Evolutionary conservation across 139 green algal genomes (phyloP), one percentile per base, ranked within the genome.

Genomic region (Microglena sp.): DNA sequence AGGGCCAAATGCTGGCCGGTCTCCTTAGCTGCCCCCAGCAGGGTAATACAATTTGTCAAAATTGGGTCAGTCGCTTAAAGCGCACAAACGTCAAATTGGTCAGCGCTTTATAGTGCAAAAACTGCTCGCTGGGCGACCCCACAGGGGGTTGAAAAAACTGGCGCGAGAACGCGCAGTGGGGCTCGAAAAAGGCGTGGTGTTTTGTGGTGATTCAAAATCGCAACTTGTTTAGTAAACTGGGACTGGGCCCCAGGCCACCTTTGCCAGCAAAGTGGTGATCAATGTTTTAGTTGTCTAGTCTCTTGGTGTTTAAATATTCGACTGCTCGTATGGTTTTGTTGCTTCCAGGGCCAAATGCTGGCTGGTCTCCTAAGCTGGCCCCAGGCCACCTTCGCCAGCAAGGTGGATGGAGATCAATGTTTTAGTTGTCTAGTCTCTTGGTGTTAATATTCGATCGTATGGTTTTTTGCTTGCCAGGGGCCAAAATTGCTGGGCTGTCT

Each of bases 311-410:
- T 18, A 24, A 18, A 18, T 24, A 53, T 53, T 18, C 18, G 43
- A 53, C 43, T 53, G 43, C 21, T 18, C 18, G 43, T 53, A 53
- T 53, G 18, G 43, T 24, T 18, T 59, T 27, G 56, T 26, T 44
- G 44, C 11, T 24, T 59, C 8, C 76, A 92, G 84, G 92, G 71
- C 6, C 92, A 97, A 63, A 95, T 97, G 84, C 73, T 93, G 11
- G 90, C 87, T n/a, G 92, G 65, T 2, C 64, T 96, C 65, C 65
- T 96, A 45, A 69, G 79, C 32, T 97, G 92, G 90, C 86, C 92
- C 5, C 92, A 97, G 56, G 88, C 77, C 54, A 97, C 91, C 1
- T 96, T 95, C 79, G 91, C 91, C 18, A 95, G 84, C 43, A 84
- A 87, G 18, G 62, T 96, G 2, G 80, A 81, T 46, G 1, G 89